Base-by-base conservation (phyloP, 2,329 filamentous ascomycete genomes). In the Ophiostoma triangulosporum region DNA sequence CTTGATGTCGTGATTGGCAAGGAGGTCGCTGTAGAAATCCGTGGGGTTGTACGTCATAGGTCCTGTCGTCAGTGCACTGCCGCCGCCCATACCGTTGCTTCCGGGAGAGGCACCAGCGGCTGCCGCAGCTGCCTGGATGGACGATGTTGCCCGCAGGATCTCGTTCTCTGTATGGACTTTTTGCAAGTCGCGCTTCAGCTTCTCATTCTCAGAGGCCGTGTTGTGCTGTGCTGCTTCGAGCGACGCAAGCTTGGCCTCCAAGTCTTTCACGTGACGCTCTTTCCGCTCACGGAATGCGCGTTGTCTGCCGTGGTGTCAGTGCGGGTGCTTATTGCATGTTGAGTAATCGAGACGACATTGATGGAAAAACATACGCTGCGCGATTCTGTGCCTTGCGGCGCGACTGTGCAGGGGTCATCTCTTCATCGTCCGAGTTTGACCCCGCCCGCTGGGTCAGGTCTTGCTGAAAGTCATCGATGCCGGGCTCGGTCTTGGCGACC, bases 251-350 rank as follows among this genome's bases (percentile, higher is more conserved):
- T 95, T 93, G 54, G 81, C 79, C 69, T 97, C 90, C 24, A 97
- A 82, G 57, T 97, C 89, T 66, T 90, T 90, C 58, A 97, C 89
- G 64, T 68, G 90, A 55, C 83, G 84, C 67, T 97, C 91, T 68
- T 97, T 97, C 61, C 91, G 84, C 69, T 97, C 91, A 57, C 91
- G 88, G 68, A 97, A 97, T 31, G 93, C 91, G 62, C 91, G 84
- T 75, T 97, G 93, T 48, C 91, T 96, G 45, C 8, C 45, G 6
- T 12, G 14, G 24, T 5, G 20, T 24, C 14, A 52, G 31, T 40
- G 7, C 24, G 15, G 12, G 11, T 12, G 32, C 14, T 6, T 6
- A 6, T 22, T 31, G 24, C 12, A 26, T 17, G 17, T 2, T 15
- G 17, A 22, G 14, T 4, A 48, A 14, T 36, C 9, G 17, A 17